These are phyloP conservation scores for Colletotrichum theobromicola DNA, from an alignment of 2,329 filamentous ascomycete genomes.

Conservation along the genomic window DNA sequence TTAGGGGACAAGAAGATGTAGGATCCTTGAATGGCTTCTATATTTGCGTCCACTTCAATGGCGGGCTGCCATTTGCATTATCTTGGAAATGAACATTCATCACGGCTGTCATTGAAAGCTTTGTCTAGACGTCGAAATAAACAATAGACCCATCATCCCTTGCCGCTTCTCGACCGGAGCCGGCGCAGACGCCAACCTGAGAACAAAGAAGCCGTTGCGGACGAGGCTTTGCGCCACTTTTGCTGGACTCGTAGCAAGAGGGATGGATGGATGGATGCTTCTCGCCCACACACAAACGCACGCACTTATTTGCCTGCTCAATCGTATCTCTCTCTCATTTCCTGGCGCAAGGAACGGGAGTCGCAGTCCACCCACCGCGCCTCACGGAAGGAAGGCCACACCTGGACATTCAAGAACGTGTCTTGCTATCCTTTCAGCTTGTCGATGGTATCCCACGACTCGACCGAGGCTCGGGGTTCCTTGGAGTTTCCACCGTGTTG, in stretches of 20 bases:
- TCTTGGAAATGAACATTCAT: background rate
- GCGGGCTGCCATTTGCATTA: background rate
- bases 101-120: background rate
- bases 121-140: background rate
- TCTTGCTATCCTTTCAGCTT: background rate
- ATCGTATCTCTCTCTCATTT: background rate
- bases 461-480: background rate
- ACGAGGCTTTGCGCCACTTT: background rate
- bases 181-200: background rate
- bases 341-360: background rate
- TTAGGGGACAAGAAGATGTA: background rate
- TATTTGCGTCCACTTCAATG: background rate
- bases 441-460: conserved; percentile 1
- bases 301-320: background rate
- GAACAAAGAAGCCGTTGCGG: background rate
- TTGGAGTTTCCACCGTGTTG: background rate
- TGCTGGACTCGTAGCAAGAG: background rate
- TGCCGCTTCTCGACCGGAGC: background rate
- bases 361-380: background rate
- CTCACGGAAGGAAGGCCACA: background rate
- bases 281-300: too few species aligned
- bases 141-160: background rate
- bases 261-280: too few species aligned
- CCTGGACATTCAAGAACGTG: background rate
- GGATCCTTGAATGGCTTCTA: background rate